Percentiles rank a stretch among this genome's conserved stretches.
phyloP scores from a whole-genome alignment of 1,139 yeast species.

The Nakaseomyces uthaithaninus region DNA sequence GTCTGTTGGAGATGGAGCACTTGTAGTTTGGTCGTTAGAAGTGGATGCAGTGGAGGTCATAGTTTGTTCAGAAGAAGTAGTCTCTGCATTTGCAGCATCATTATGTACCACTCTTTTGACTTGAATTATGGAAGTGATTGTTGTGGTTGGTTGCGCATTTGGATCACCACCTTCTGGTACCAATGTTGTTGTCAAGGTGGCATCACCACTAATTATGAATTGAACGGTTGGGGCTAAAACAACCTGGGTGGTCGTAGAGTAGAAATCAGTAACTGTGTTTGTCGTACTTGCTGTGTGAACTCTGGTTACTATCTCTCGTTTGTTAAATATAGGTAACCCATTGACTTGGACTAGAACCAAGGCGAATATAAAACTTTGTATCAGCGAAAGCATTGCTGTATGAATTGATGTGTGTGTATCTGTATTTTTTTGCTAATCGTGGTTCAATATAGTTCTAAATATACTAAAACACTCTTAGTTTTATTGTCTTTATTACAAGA shows the following conservation, averaged over 20 bases:
- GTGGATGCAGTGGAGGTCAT: constrained; percentile 12
- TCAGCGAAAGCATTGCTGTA: not conserved
- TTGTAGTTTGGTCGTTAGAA: constrained; percentile 11
- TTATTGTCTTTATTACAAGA: too few species aligned
- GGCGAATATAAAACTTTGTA: not conserved
- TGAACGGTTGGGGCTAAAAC: constrained; percentile 60
- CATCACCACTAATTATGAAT: constrained; percentile 52
- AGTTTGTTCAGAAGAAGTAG: constrained; percentile 10
- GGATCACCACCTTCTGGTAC: constrained; percentile 30
- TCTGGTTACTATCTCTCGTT: constrained; percentile 44
- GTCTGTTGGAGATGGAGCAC: not conserved
- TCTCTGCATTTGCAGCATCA: constrained; percentile 12
- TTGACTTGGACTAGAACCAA: constrained; percentile 2
- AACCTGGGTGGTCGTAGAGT: constrained; percentile 53
- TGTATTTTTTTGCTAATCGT: not conserved
- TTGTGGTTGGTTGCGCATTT: constrained; percentile 30
- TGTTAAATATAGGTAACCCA: constrained; percentile 29
- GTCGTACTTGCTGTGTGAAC: constrained; percentile 55
- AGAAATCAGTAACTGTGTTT: constrained; percentile 42
- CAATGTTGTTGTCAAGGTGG: constrained; percentile 51
- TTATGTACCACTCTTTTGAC: constrained; percentile 3
- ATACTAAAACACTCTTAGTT: too few species aligned
- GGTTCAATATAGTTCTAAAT: not conserved
- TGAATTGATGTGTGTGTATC: too few species aligned
- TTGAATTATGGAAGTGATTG: constrained; percentile 21